Conservation (phyloP, 108 stramenopile genomes). For the Skeletonema costatum region DNA sequence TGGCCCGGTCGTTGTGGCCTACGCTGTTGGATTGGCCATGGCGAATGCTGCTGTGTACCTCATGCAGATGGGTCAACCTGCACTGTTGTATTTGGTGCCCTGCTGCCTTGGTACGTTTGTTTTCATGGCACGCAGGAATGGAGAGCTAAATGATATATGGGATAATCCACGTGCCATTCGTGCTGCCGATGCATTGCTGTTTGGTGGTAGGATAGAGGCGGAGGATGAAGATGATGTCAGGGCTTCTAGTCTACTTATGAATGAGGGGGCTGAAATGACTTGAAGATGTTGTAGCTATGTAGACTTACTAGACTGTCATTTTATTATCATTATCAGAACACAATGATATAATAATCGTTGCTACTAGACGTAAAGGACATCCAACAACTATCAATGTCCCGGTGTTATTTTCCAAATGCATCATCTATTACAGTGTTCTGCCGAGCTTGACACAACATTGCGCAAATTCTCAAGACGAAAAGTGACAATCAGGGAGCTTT, state of each 20-base stretch:
- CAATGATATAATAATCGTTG: no score
- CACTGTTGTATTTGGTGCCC: constrained; percentile 84
- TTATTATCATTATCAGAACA: no score
- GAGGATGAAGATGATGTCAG: neutral
- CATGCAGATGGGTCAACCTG: constrained; percentile 85
- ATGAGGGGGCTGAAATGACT: constrained; percentile 41
- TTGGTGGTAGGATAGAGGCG: constrained; percentile 28
- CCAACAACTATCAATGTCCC: no score
- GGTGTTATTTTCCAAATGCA: no score
- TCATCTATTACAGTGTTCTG: no score
- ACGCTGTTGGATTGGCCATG: constrained; percentile 78
- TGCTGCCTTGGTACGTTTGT: constrained; percentile 71
- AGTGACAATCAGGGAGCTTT: no score
- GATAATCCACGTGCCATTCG: constrained; percentile 58
- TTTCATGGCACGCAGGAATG: constrained; percentile 48
- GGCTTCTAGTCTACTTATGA: neutral
- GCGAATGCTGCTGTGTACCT: constrained; percentile 80
- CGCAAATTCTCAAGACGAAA: no score
- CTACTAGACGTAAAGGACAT: no score
- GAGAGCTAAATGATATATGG: constrained; percentile 67
- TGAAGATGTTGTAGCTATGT: constrained; percentile 3
- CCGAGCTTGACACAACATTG: no score
- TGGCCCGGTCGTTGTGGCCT: constrained; percentile 64
- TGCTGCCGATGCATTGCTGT: constrained; percentile 54
- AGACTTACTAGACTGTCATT: no score